Base-by-base conservation (phyloP, 805 yeast genomes). In the Hanseniaspora jakobsenii region DNA sequence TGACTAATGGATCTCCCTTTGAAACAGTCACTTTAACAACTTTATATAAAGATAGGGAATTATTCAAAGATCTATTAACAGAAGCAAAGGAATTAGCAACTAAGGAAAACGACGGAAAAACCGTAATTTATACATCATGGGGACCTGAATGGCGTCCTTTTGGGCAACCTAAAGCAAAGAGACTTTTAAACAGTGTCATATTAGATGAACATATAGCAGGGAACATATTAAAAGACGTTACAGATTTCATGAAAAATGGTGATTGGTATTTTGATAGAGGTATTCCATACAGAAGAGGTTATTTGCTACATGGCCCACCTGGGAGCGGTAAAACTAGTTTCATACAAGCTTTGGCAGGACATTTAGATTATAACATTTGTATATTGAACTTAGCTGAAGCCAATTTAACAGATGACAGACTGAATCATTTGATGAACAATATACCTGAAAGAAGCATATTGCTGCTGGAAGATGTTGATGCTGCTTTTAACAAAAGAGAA, bases 131-230 rank as follows among this genome's bases (percentile, higher is more conserved):
- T 60, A 84, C 95, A 3, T 81, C 95, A 9, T 89, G 91, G 84
- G 98, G 97, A 1, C 95, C 95, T 23, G 98, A 91, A 57, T 91
- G 98, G 98, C 70, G 97, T 55, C 94, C 94, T 4, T 91, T 91
- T 66, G 98, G 98, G 2, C 87, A 79, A 58, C 97, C 98, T 1
- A 71, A 95, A 50, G 79, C 78, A 54, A 89, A 89, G 63, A 70
- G 98, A 53, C 63, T 80, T 22, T 63, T 89, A 30, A 89, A 81
- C 3, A 81, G 94, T 6, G 98, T 91, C 13, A 77, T 91, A 21
- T 65, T 91, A 43, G 97, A 86, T 59, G 60, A 70, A 19, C 86
- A 83, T 2, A 68, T 91, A 40, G 77, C 77, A 49, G 82, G 80
- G 47, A 52, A 58, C 8, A 75, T 91, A 18, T 56, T 83, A 3